Conservation (phyloP, 306 rosid species). For the Prunus campanulata region DNA sequence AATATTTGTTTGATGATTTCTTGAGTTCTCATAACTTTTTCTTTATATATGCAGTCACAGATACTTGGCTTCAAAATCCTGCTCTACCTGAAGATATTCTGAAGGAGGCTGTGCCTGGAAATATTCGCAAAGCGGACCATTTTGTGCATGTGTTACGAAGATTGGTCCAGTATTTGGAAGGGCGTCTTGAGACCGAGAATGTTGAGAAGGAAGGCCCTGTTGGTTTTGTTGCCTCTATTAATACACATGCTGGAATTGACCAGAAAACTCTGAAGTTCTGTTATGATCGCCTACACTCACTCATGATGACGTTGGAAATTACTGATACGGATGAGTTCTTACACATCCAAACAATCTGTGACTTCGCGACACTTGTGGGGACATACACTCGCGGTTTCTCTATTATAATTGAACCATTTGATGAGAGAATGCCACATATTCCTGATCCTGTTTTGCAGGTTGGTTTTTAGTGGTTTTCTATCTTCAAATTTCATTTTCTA, state of each 20-base stretch:
- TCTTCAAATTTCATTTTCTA: background rate
- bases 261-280: conserved; percentile 88
- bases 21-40: conserved; percentile 9
- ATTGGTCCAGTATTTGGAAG: conserved; percentile 88
- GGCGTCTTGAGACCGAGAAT: conserved; percentile 84
- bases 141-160: conserved; percentile 79
- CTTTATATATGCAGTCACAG: conserved; percentile 50
- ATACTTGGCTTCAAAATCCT: conserved; percentile 89
- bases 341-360: conserved; percentile 87
- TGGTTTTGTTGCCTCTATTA: conserved; percentile 59
- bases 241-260: conserved; percentile 86
- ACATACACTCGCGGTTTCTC: conserved; percentile 93
- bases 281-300: conserved; percentile 91
- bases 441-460: conserved; percentile 99
- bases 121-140: conserved; percentile 89
- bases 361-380: conserved; percentile 96
- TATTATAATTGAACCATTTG: conserved; percentile 86
- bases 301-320: conserved; percentile 89
- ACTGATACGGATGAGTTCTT: conserved; percentile 92
- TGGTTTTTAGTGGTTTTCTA: conserved; percentile 2
- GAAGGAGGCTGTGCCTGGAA: conserved; percentile 98
- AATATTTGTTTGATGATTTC: background rate
- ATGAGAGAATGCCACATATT: conserved; percentile 98
- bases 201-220: conserved; percentile 87
- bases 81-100: conserved; percentile 92